A percentile compares a stretch with the other conserved stretches of the same genome.
These are phyloP conservation scores for Lepidopterella palustris DNA, from an alignment of 495 filamentous ascomycete species.

Conservation along the genomic window DNA sequence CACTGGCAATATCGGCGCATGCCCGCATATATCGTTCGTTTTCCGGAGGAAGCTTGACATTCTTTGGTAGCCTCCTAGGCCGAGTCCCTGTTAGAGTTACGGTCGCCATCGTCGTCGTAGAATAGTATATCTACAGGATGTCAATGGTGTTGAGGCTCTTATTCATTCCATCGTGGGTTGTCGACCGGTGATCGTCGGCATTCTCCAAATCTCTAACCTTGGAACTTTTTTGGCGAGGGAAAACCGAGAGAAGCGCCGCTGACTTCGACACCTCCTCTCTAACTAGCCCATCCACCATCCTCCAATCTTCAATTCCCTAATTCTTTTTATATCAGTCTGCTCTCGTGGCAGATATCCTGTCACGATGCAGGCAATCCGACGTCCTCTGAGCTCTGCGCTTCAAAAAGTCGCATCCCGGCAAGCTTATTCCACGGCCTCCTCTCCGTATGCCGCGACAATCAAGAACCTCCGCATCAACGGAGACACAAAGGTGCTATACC, in stretches of 20 bases:
- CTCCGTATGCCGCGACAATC: conserved; percentile 73
- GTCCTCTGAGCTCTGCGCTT: conserved; percentile 34
- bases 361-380: conserved; percentile 38
- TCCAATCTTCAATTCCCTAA: conserved; percentile 4
- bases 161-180: too few relatives aligned
- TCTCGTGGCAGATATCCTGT: conserved; percentile 20
- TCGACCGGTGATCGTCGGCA: too few relatives aligned
- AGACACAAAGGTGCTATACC: conserved; percentile 90
- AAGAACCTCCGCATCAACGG: conserved; percentile 86
- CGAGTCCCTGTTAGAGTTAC: conserved; percentile 50
- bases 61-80: conserved; percentile 54
- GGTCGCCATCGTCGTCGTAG: conserved; percentile 49
- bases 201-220: not conserved
- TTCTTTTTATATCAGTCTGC: conserved; percentile 4
- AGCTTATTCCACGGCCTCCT: conserved; percentile 59
- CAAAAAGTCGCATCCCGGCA: conserved; percentile 47
- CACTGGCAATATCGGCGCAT: conserved; percentile 90
- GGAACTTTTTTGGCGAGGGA: not conserved
- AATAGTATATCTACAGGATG: not conserved
- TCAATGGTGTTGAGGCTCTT: not conserved
- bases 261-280: conserved; percentile 8
- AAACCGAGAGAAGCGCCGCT: not conserved
- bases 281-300: conserved; percentile 5
- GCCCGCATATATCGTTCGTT: conserved; percentile 89
- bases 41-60: conserved; percentile 73